Conservation (phyloP, 2,329 filamentous ascomycete genomes). For the Coniella lustricola region DNA sequence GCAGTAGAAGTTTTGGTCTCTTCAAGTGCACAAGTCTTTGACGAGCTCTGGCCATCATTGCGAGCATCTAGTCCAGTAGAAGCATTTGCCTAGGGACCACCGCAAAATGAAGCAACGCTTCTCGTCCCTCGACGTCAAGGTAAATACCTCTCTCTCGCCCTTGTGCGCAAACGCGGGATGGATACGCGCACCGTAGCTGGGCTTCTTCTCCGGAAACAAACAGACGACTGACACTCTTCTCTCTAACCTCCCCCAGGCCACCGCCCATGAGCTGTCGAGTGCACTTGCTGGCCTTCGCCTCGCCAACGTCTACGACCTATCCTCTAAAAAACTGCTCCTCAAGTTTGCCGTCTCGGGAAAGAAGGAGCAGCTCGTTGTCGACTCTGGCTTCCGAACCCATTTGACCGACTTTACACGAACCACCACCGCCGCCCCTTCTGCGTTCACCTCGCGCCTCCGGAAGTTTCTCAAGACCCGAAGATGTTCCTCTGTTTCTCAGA, state of each 20-base stretch:
- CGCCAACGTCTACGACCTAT: constrained; percentile 93
- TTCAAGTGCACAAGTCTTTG: no score
- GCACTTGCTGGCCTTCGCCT: constrained; percentile 72
- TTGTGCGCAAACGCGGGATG: background rate
- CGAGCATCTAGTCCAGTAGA: no score
- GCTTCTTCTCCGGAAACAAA: background rate
- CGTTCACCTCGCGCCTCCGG: constrained; percentile 76
- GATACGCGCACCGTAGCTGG: background rate
- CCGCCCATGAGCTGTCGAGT: constrained; percentile 82
- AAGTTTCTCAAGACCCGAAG: constrained; percentile 84
- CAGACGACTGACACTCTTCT: background rate
- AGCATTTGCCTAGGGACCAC: no score
- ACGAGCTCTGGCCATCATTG: no score
- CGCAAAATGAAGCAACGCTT: constrained; percentile 68
- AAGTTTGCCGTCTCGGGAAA: constrained; percentile 89
- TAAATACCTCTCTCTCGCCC: constrained; percentile 22
- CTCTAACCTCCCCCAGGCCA: constrained; percentile 54
- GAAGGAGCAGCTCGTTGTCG: constrained; percentile 84
- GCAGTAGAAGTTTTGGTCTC: no score
- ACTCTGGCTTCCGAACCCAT: constrained; percentile 94
- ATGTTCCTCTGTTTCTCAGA: constrained; percentile 72
- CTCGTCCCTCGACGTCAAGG: constrained; percentile 72
- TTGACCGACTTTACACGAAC: constrained; percentile 85
- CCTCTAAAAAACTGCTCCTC: constrained; percentile 88
- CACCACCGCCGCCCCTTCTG: constrained; percentile 74